Percentiles rank a stretch among this genome's conserved stretches.
Conservation (phyloP, 805 yeast genomes). For the Cyberlindnera petersonii region DNA sequence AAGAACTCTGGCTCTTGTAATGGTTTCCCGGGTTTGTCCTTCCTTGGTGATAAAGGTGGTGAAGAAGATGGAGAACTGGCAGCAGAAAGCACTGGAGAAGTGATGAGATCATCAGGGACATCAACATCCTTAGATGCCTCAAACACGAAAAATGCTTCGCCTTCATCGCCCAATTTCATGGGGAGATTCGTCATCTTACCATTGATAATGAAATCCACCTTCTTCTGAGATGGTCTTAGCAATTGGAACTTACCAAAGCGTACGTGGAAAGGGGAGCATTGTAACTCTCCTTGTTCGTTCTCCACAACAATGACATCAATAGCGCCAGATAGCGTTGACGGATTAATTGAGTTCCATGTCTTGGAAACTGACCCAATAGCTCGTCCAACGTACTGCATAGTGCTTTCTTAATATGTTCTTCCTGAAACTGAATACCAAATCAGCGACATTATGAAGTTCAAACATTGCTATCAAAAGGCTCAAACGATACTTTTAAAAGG, state of each 20-base stretch:
- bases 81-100: constrained; percentile 29
- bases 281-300: constrained; percentile 70
- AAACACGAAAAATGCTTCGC: constrained; percentile 96
- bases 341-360: constrained; percentile 96
- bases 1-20: constrained; percentile 48
- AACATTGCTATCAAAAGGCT: too few relatives aligned
- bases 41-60: constrained; percentile 25
- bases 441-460: too few relatives aligned
- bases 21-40: constrained; percentile 1
- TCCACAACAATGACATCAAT: constrained; percentile 94
- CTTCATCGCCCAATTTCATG: constrained; percentile 96
- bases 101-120: constrained; percentile 69
- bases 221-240: constrained; percentile 90
- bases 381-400: constrained; percentile 97
- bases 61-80: constrained; percentile 20
- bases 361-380: constrained; percentile 93
- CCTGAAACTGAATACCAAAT: too few relatives aligned
- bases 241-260: constrained; percentile 93
- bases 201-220: constrained; percentile 84
- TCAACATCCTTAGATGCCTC: constrained; percentile 60
- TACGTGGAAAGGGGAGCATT: constrained; percentile 95
- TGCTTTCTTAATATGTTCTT: background rate
- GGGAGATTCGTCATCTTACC: constrained; percentile 78
- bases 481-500: too few relatives aligned
- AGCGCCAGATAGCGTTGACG: constrained; percentile 94